These are phyloP conservation scores for Cotoneaster glaucophyllus DNA, from an alignment of 306 rosid species.

Conservation along the genomic window DNA sequence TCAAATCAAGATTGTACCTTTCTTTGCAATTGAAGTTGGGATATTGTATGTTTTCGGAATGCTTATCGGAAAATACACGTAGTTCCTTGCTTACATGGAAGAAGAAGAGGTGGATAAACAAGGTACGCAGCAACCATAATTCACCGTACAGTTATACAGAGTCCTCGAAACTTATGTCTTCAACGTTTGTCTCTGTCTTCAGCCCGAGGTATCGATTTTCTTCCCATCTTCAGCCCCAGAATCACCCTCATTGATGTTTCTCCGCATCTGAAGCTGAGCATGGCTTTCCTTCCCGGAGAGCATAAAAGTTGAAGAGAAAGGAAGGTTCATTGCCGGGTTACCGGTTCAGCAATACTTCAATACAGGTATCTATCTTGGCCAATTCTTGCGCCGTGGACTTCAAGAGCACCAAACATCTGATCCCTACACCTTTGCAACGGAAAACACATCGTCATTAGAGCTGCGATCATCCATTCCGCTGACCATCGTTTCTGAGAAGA, in stretches of 20 bases:
- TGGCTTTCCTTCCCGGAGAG: too few species aligned
- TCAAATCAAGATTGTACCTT: too few species aligned
- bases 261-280: too few species aligned
- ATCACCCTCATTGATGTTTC: too few species aligned
- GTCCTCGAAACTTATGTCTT: neutral
- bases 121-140: neutral
- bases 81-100: neutral
- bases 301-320: too few species aligned
- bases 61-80: neutral
- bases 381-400: neutral
- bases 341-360: neutral
- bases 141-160: neutral
- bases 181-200: too few species aligned
- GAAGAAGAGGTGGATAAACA: neutral
- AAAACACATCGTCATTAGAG: conserved; percentile 8
- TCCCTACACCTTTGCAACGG: conserved; percentile 20
- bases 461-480: conserved; percentile 23
- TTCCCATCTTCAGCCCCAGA: too few species aligned
- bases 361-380: neutral
- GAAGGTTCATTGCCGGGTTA: neutral
- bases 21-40: too few species aligned
- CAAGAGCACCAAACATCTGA: neutral
- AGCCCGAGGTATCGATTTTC: neutral
- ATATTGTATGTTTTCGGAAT: neutral
- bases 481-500: conserved; percentile 45